A percentile compares a stretch with the other conserved stretches of the same genome.
Evolutionary conservation across 2,329 filamentous ascomycete genomes (phyloP).

Genomic region (Intubia oerlemansii): DNA sequence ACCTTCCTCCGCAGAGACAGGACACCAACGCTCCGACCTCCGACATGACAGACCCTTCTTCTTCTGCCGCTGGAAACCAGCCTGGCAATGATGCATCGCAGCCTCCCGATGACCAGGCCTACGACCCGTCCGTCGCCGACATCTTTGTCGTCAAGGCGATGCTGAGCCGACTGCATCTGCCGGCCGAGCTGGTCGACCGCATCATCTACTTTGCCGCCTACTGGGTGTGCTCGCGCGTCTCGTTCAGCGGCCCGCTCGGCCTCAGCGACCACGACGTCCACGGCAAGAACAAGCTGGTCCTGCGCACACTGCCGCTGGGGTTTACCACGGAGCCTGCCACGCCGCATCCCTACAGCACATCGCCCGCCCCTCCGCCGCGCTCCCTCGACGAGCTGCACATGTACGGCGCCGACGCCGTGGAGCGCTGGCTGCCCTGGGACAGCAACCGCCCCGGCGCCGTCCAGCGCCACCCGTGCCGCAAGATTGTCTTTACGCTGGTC

Average conservation of each 20-base stretch:
- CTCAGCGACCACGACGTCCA: neutral
- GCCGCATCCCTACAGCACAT: neutral
- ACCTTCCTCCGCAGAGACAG: no score
- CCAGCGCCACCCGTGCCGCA: constrained; percentile 29
- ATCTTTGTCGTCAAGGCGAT: constrained; percentile 26
- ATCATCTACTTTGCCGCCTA: constrained; percentile 41
- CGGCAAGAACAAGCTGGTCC: constrained; percentile 16
- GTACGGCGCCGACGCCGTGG: neutral
- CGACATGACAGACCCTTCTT: no score
- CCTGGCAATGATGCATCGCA: no score
- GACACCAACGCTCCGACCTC: no score
- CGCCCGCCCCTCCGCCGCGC: neutral
- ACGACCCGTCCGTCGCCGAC: constrained; percentile 26
- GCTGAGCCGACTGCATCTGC: constrained; percentile 23
- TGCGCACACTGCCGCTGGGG: constrained; percentile 20
- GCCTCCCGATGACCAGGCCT: no score
- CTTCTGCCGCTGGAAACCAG: no score
- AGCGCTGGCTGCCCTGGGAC: neutral
- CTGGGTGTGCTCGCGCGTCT: constrained; percentile 29
- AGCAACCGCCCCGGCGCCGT: neutral
- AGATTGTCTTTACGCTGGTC: constrained; percentile 35
- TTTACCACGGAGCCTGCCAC: constrained; percentile 7
- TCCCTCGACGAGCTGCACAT: no score
- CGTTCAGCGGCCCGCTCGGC: constrained; percentile 10
- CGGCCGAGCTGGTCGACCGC: constrained; percentile 30